Percentiles rank a stretch among this genome's conserved stretches.
phyloP scores from a whole-genome alignment of 164 flowering plant genomes.

The Liquidambar formosana region DNA sequence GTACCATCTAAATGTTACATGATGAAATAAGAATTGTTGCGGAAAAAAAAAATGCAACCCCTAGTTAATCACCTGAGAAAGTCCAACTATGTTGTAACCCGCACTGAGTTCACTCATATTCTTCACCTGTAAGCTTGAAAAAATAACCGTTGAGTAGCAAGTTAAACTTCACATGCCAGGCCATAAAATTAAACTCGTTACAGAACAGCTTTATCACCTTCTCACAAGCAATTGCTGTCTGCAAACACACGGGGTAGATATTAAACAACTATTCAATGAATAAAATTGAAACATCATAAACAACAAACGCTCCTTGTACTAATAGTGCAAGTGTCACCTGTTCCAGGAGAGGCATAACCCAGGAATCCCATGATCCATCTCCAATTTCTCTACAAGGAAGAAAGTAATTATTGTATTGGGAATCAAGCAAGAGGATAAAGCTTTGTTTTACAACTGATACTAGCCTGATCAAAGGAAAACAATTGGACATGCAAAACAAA shows the following conservation, averaged over 20 bases:
- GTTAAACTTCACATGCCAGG: neutral
- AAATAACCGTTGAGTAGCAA: neutral
- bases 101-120: slow-evolving; percentile 47
- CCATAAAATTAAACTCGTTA: neutral
- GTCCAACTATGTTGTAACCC: slow-evolving; percentile 64
- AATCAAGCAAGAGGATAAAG: too few species aligned
- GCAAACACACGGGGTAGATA: slow-evolving; percentile 17
- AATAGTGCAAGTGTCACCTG: slow-evolving; percentile 28
- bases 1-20: too few species aligned
- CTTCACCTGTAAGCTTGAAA: slow-evolving; percentile 48
- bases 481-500: too few species aligned
- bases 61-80: slow-evolving; percentile 56
- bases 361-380: slow-evolving; percentile 45
- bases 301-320: neutral
- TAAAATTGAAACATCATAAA: neutral
- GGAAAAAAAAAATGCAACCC: neutral
- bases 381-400: slow-evolving; percentile 38
- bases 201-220: slow-evolving; percentile 29
- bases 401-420: neutral
- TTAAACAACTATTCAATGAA: slow-evolving; percentile 1
- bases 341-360: slow-evolving; percentile 40
- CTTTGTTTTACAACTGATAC: too few species aligned
- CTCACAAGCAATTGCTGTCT: slow-evolving; percentile 47
- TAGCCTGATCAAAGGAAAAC: too few species aligned
- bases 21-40: too few species aligned